These are phyloP conservation scores for Myxozyma lipomycoides DNA, from an alignment of 805 yeast genomes.

Conservation along the genomic window DNA sequence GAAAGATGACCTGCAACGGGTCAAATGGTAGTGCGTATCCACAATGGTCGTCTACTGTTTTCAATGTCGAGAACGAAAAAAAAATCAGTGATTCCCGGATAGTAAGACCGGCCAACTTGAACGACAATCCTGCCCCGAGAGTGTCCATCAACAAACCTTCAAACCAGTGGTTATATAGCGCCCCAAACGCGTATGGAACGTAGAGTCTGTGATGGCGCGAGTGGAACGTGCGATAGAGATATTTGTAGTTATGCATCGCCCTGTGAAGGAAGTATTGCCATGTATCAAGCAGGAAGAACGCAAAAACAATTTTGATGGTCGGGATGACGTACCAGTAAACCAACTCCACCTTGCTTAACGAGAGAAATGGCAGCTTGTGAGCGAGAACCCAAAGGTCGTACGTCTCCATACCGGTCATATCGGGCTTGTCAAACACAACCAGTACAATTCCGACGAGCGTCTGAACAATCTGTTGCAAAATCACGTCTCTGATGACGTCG, in stretches of 20 bases:
- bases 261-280: constrained; percentile 96
- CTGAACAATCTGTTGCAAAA: constrained; percentile 81
- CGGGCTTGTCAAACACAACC: constrained; percentile 50
- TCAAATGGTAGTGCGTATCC: constrained; percentile 95
- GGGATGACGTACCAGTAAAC: constrained; percentile 66
- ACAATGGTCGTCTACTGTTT: constrained; percentile 97
- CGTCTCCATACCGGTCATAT: constrained; percentile 22
- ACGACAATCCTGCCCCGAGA: constrained; percentile 83
- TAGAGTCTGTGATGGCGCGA: constrained; percentile 92
- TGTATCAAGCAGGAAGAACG: constrained; percentile 76
- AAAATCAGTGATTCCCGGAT: constrained; percentile 73
- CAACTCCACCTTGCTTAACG: constrained; percentile 48
- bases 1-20: constrained; percentile 84
- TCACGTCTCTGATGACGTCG: constrained; percentile 76
- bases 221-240: constrained; percentile 75
- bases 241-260: constrained; percentile 76
- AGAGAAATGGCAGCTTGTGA: constrained; percentile 42
- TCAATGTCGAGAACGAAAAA: constrained; percentile 85
- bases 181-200: constrained; percentile 96
- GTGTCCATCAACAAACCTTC: constrained; percentile 94
- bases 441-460: constrained; percentile 61
- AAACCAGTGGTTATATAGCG: constrained; percentile 86
- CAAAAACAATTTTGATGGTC: constrained; percentile 50
- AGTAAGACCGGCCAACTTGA: constrained; percentile 55
- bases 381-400: constrained; percentile 42